Evolutionary conservation across 2,329 filamentous ascomycete species (phyloP).

Genomic region (Myotisia sp.): DNA sequence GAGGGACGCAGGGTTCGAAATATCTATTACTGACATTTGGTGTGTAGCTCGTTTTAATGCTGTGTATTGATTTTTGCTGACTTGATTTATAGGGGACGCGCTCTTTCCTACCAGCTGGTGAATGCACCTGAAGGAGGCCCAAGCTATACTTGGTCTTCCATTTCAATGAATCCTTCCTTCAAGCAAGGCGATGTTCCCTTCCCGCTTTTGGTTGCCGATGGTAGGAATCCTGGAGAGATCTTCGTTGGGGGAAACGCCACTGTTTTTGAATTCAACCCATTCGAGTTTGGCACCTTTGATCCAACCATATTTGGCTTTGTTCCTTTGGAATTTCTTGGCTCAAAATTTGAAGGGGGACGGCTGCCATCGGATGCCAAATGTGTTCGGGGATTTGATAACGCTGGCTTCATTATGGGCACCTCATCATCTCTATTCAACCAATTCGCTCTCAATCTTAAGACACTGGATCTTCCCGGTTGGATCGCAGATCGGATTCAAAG

Average conservation of each 20-base stretch:
- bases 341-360: conserved; percentile 51
- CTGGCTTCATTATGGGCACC: conserved; percentile 73
- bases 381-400: conserved; percentile 67
- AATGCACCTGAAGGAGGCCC: conserved; percentile 61
- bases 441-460: conserved; percentile 52
- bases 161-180: conserved; percentile 51
- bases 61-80: conserved; percentile 2
- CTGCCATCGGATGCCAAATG: conserved; percentile 47
- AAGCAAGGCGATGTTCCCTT: conserved; percentile 49
- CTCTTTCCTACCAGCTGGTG: conserved; percentile 73
- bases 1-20: conserved; percentile 47
- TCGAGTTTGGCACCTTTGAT: conserved; percentile 65
- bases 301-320: conserved; percentile 58
- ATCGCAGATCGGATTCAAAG: conserved; percentile 39
- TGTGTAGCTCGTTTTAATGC: conserved; percentile 12
- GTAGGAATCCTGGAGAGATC: conserved; percentile 46
- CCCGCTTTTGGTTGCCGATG: conserved; percentile 59
- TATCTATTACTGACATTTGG: conserved; percentile 78
- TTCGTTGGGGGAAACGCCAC: conserved; percentile 58
- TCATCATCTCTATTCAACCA: conserved; percentile 75
- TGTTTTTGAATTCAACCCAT: conserved; percentile 64
- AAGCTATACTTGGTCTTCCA: conserved; percentile 69
- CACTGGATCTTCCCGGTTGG: conserved; percentile 34
- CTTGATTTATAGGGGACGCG: conserved; percentile 43
- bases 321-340: conserved; percentile 56